Evolutionary conservation across 2,329 filamentous ascomycete species (phyloP), one percentile per base, ranked within the genome.

Genomic region (Aspergillus pseudonomiae): DNA sequence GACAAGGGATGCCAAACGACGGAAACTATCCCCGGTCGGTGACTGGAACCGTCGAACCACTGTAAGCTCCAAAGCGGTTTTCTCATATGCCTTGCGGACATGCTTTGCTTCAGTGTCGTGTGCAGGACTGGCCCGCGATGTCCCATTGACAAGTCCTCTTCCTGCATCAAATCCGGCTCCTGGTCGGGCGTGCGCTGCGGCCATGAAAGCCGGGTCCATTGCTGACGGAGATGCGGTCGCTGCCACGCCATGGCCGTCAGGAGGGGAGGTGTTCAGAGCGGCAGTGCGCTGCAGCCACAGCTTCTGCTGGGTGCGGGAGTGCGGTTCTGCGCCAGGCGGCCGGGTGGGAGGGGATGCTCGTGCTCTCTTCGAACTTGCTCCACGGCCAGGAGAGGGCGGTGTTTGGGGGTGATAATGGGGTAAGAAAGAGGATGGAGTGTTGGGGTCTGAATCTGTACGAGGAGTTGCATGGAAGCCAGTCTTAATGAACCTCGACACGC

Each of bases 251-350:
- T 78, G 76, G 16, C 68, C 64, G 63, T 80, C 78, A 5, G 79
- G 78, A 21, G 80, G 78, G 6, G 80, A 81, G 55, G 79, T 80
- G 36, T 80, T 80, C 19, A 81, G 69, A 12, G 78, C 74, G 28
- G 80, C 79, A 12, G 80, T 81, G 53, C 80, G 77, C 63, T 83
- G 80, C 48, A 83, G 74, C 78, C 81, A 82, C 14, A 83, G 75
- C 64, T 81, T 81, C 66, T 82, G 81, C 65, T 83, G 80, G 5
- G 81, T 83, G 57, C 81, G 76, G n/a, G 81, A 82, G 21, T 74
- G 75, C 7, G 77, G 74, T 57, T 80, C 77, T n/a, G 70, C 67
- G n/a, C 75, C 75, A 5, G 71, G 71, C n/a, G 73, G 74, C 14
- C 75, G 71, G 9, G 74, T 69, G 21, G 75, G 74, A 34, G 78